Evolutionary conservation across 768 basidiomycete species (phyloP).

Genomic region (Agrocybe chaxingu): DNA sequence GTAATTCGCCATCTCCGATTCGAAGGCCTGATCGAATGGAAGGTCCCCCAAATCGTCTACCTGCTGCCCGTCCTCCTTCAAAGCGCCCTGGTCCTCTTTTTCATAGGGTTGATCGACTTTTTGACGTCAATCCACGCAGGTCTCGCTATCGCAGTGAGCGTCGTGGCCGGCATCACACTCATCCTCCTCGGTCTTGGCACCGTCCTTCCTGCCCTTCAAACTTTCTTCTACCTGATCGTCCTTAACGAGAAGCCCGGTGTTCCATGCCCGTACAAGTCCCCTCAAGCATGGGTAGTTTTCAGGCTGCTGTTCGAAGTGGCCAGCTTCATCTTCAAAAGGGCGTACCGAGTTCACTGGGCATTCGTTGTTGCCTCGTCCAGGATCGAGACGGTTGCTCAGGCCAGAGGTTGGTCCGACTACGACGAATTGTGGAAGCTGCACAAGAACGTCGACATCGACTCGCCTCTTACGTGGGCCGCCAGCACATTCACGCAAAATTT

Average conservation of each 20-base stretch:
- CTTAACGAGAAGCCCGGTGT: neutral
- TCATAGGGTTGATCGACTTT: constrained; percentile 20
- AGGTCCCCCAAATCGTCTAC: constrained; percentile 18
- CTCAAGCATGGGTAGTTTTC: constrained; percentile 1
- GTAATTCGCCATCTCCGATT: constrained; percentile 22
- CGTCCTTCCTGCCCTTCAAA: constrained; percentile 17
- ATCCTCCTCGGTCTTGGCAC: constrained; percentile 17
- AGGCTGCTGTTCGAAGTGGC: no score
- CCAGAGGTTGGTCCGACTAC: no score
- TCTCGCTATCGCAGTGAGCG: constrained; percentile 14
- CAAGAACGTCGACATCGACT: no score
- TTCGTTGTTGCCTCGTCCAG: no score
- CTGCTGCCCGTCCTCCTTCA: constrained; percentile 24
- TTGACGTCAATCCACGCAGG: constrained; percentile 11
- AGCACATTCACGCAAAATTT: no score
- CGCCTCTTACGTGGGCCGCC: no score
- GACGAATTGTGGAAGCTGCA: no score
- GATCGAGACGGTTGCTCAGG: no score
- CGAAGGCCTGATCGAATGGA: constrained; percentile 21
- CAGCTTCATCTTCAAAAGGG: no score
- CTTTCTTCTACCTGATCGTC: neutral
- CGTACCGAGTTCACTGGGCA: no score
- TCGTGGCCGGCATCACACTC: constrained; percentile 12
- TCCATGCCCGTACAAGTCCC: constrained; percentile 12
- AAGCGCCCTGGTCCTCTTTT: constrained; percentile 22